These are phyloP conservation scores for Lyophyllum atratum DNA, from an alignment of 768 basidiomycete species.

Conservation along the genomic window DNA sequence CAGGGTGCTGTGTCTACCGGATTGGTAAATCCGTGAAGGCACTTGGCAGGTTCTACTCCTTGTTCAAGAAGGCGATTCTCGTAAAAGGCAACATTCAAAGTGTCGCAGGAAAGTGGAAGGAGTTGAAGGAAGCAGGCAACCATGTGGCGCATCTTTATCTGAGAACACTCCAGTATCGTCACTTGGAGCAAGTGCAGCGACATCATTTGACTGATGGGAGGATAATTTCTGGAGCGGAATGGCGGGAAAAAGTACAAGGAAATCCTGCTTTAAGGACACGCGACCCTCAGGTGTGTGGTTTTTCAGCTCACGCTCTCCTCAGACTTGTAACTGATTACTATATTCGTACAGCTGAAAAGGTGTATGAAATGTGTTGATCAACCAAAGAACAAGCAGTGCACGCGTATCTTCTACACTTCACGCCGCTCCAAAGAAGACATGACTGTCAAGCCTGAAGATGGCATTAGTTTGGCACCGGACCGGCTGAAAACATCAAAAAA, in stretches of 20 bases:
- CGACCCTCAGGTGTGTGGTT: neutral
- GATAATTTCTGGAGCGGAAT: neutral
- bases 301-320: neutral
- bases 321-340: neutral
- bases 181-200: neutral
- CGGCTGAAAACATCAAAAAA: neutral
- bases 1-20: neutral
- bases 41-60: neutral
- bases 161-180: neutral
- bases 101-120: neutral
- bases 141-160: neutral
- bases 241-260: neutral
- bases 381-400: neutral
- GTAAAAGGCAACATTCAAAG: neutral
- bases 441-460: neutral
- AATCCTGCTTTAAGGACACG: neutral
- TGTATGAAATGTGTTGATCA: neutral
- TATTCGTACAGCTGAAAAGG: neutral
- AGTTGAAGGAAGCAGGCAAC: neutral
- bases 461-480: conserved; percentile 1
- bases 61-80: neutral
- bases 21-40: neutral
- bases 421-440: neutral
- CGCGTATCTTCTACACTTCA: neutral
- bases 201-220: neutral